Base-by-base conservation (phyloP, 1,284 basidiomycete genomes). In the Marasmius fiardii region DNA sequence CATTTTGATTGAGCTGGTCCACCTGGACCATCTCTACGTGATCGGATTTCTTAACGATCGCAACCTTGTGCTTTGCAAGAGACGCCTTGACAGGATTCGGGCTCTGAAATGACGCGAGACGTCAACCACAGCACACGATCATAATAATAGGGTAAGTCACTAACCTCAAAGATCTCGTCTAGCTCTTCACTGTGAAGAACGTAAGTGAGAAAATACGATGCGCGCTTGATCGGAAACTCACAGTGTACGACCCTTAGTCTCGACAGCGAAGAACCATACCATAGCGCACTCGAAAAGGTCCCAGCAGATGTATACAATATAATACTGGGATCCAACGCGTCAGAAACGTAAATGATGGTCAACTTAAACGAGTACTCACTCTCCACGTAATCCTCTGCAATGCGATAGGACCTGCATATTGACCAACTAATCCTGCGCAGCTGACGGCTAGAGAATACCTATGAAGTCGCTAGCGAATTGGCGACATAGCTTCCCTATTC, bases 361-460 rank as follows among this genome's bases (percentile, higher is more conserved):
- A 54, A 14, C 6, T 10, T 35, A 23, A 41, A 52, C 8, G 39
- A 18, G 26, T 23, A 56, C 66, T 56, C 56, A 68, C 72, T 65
- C 60, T 74, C 75, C 74, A 77, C 26, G 68, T 62, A 60, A 83
- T 82, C 47, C 70, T 75, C 43, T 72, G 66, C 18, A 82, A 69
- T 0, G 74, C 80, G 55, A 82, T 77, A 1, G 77, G 78, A 1
- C 76, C 75, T 10, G 75, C 74, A 48, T 78, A 79, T 14, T 71
- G 72, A 61, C 81, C 81, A 57, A 81, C 77, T 62, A 82, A 80
- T 1, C 74, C 75, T 26, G 77, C 75, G 49, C 74, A 73, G 58
- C 71, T 76, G 52, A 80, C 78, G 11, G 77, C 72, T 52, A 82
- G 67, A 0, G 70, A 69, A 58, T 74, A 74, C 41, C 72, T 74